Percentiles rank a stretch among this genome's conserved stretches.
Conservation (phyloP, 164 flowering plant genomes). For the Tinospora cordifolia region DNA sequence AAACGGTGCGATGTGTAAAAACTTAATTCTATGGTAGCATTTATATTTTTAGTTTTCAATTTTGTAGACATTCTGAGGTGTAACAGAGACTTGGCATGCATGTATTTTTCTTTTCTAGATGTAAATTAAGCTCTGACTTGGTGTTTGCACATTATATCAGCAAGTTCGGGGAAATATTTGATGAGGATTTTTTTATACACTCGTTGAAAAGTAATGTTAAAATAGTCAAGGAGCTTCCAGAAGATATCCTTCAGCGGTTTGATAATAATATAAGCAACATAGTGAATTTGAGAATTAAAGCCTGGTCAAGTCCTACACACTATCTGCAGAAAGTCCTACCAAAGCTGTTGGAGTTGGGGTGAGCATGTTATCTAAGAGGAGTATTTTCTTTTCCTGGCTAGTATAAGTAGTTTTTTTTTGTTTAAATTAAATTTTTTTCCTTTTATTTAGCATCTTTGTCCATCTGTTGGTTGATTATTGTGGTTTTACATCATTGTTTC, state of each 20-base stretch:
- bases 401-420: no score
- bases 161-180: slow-evolving; percentile 86
- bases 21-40: background rate
- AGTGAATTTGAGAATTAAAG: slow-evolving; percentile 77
- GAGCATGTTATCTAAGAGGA: slow-evolving; percentile 14
- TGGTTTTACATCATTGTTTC: slow-evolving; percentile 1
- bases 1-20: background rate
- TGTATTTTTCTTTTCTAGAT: background rate
- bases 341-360: slow-evolving; percentile 59
- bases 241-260: slow-evolving; percentile 55
- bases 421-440: no score
- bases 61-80: background rate
- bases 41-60: background rate
- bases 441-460: background rate
- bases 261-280: slow-evolving; percentile 85
- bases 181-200: slow-evolving; percentile 76
- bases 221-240: slow-evolving; percentile 69
- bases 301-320: slow-evolving; percentile 75
- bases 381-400: background rate
- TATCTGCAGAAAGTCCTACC: slow-evolving; percentile 81
- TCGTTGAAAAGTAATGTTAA: slow-evolving; percentile 59
- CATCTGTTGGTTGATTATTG: background rate
- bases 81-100: background rate
- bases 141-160: slow-evolving; percentile 34
- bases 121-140: background rate